Conservation (phyloP, 2,329 filamentous ascomycete species). For the Orbilia brochopaga region DNA sequence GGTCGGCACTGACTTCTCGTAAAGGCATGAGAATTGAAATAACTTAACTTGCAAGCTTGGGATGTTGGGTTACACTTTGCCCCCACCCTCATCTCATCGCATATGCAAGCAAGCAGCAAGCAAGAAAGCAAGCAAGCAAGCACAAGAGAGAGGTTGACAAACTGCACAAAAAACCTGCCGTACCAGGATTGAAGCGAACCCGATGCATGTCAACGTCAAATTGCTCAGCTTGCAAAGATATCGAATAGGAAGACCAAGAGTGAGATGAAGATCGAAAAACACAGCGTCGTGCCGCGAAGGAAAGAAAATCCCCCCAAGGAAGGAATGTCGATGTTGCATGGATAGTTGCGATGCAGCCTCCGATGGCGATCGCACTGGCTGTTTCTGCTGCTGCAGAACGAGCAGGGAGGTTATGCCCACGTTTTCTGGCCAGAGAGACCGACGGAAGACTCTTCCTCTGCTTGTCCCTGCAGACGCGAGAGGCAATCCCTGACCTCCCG, state of each 20-base stretch:
- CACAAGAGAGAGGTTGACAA: not conserved
- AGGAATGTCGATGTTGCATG: constrained; percentile 40
- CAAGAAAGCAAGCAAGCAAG: too few relatives aligned
- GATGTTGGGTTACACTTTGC: constrained; percentile 15
- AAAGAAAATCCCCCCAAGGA: constrained; percentile 37
- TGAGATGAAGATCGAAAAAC: constrained; percentile 21
- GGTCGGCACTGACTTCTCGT: constrained; percentile 27
- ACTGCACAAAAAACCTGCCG: constrained; percentile 1
- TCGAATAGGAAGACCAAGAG: constrained; percentile 16
- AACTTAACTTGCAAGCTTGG: not conserved
- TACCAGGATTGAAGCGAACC: constrained; percentile 10
- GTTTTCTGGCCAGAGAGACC: constrained; percentile 34
- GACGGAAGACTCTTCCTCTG: constrained; percentile 22
- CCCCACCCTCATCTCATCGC: constrained; percentile 46
- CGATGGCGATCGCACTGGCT: constrained; percentile 38
- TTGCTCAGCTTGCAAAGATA: not conserved
- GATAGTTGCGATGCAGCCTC: constrained; percentile 30
- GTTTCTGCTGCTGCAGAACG: constrained; percentile 36
- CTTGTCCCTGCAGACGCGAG: constrained; percentile 49
- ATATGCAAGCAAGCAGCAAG: too few relatives aligned
- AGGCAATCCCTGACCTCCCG: constrained; percentile 30
- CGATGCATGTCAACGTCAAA: constrained; percentile 15
- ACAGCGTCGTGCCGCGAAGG: constrained; percentile 44
- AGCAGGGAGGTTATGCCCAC: constrained; percentile 46
- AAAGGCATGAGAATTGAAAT: constrained; percentile 39